These are phyloP conservation scores for Protomyces macrosporus DNA, from an alignment of 1,139 yeast genomes.

Conservation along the genomic window DNA sequence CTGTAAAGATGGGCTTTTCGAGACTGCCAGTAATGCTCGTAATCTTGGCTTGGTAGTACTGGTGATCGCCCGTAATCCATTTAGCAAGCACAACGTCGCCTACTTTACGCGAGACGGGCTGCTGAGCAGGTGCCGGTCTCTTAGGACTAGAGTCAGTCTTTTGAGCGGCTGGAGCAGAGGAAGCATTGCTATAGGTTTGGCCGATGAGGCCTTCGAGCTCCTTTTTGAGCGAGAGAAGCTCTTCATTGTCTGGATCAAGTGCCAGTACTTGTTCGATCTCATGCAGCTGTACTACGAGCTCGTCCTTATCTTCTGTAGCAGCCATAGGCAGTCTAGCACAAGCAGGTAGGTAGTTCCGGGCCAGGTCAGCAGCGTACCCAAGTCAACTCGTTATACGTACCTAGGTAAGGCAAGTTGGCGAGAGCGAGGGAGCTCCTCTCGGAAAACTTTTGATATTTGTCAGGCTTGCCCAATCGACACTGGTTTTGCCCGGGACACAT, in stretches of 20 bases:
- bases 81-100: constrained; percentile 36
- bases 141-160: neutral
- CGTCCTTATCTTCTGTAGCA: constrained; percentile 36
- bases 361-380: no score
- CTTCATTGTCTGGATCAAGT: constrained; percentile 38
- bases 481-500: no score
- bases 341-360: no score
- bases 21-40: constrained; percentile 37
- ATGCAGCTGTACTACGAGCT: constrained; percentile 39
- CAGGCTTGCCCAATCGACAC: no score
- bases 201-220: constrained; percentile 39
- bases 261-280: constrained; percentile 37
- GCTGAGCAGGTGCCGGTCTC: neutral
- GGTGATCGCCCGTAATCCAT: constrained; percentile 36
- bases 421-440: no score
- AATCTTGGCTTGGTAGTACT: constrained; percentile 36
- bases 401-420: no score
- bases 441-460: no score
- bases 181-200: neutral
- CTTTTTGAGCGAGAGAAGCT: constrained; percentile 36
- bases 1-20: constrained; percentile 36
- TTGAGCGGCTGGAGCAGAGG: neutral
- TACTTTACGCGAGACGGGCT: constrained; percentile 28
- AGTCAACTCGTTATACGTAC: no score
- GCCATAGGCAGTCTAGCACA: neutral